Percentiles rank a stretch among this genome's conserved stretches.
Evolutionary conservation across 1,139 yeast genomes (phyloP).

Genomic region (Debaryomyces fabryi): DNA sequence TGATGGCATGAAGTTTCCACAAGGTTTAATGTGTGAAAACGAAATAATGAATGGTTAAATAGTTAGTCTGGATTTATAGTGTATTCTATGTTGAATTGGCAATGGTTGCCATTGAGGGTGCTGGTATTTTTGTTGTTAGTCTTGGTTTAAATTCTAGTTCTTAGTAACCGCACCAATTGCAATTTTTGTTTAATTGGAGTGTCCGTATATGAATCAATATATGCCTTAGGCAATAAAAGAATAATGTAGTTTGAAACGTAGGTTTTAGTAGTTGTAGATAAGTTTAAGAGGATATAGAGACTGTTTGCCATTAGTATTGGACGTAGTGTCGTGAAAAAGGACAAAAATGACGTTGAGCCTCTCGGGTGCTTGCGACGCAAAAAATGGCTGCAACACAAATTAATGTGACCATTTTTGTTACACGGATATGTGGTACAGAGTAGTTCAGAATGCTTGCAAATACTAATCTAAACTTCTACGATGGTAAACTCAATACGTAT

Average conservation of each 20-base stretch:
- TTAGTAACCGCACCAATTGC: constrained; percentile 5
- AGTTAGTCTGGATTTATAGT: background rate
- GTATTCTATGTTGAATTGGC: constrained; percentile 2
- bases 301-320: background rate
- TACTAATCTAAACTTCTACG: background rate
- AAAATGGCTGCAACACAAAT: constrained; percentile 17
- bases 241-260: background rate
- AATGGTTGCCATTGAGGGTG: background rate
- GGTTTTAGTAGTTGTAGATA: background rate
- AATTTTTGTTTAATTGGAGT: background rate
- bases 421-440: background rate
- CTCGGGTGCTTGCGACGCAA: constrained; percentile 5
- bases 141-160: constrained; percentile 9
- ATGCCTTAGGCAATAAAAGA: constrained; percentile 9
- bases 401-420: background rate
- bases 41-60: constrained; percentile 1
- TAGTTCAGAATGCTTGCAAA: background rate
- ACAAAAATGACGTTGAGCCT: background rate
- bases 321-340: background rate
- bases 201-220: constrained; percentile 10
- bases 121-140: constrained; percentile 6
- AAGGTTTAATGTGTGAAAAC: background rate
- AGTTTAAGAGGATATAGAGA: background rate
- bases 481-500: too few relatives aligned
- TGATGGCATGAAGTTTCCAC: constrained; percentile 1